A percentile compares a stretch with the other conserved stretches of the same genome.
These are phyloP conservation scores for Blastobotrys attinorum DNA, from an alignment of 805 yeast genomes.

Conservation along the genomic window DNA sequence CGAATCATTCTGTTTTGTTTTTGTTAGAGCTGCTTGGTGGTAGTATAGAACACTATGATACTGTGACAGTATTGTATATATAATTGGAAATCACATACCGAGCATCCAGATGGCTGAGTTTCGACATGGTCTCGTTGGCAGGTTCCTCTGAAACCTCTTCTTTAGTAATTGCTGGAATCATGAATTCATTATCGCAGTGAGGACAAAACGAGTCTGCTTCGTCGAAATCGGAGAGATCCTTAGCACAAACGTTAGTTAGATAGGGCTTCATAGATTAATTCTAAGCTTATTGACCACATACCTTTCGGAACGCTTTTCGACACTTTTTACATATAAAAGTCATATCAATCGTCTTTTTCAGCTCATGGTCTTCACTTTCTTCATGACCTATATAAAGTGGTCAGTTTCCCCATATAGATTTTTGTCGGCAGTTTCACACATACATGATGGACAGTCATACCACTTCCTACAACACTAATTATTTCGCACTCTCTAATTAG, in stretches of 20 bases:
- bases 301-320: conserved; percentile 28
- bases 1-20: conserved; percentile 27
- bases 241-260: not conserved
- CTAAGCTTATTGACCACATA: conserved; percentile 1
- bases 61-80: too few relatives aligned
- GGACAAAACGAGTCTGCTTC: conserved; percentile 30
- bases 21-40: too few relatives aligned
- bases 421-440: conserved; percentile 9
- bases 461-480: conserved; percentile 25
- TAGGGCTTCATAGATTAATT: not conserved
- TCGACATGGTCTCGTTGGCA: conserved; percentile 11
- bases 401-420: not conserved
- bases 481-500: conserved; percentile 2
- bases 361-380: conserved; percentile 24
- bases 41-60: conserved; percentile 8
- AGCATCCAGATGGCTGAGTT: conserved; percentile 14
- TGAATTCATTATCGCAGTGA: conserved; percentile 27
- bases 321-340: conserved; percentile 29
- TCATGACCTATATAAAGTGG: conserved; percentile 19
- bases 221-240: conserved; percentile 27
- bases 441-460: conserved; percentile 30
- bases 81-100: conserved; percentile 8
- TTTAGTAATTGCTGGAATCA: conserved; percentile 20
- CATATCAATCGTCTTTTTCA: conserved; percentile 26
- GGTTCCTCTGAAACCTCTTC: conserved; percentile 7